Base-by-base conservation (phyloP, 2,329 filamentous ascomycete genomes). In the Alternaria gansuensis region DNA sequence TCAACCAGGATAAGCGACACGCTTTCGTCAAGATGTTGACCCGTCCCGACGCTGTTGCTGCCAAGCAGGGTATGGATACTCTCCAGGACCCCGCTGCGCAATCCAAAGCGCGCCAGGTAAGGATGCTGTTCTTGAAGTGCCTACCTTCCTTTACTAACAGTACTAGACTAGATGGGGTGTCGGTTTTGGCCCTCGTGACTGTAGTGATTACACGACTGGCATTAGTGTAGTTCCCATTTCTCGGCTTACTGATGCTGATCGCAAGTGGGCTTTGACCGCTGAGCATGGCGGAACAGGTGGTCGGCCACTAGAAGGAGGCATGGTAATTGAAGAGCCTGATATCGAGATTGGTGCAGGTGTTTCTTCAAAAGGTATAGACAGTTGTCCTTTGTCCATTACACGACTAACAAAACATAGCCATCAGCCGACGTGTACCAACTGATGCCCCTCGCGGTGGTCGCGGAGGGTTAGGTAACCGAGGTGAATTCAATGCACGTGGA, bases 11-110 rank as follows among this genome's bases (percentile, higher is more conserved):
- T 74, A 99, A 98, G 81, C 91, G 95, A 17, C 95, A 99, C 78
- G 95, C 95, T 5, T 99, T 99, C 76, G 94, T 99, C 72, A 99
- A 99, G 81, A 99, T 99, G 95, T 86, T 95, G 67, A 95, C 87
- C 64, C 92, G 96, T 36, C 85, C 87, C 62, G 92, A 97, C 77
- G 94, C 95, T 13, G 85, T 96, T 59, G 82, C 78, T 62, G 95
- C 95, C 50, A 96, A 96, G 75, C 87, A 90, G 36, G 91, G 88
- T 51, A 97, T 98, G 88, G 93, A 97, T 76, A 88, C 88, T 51
- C 87, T 88, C 61, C 87, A 90, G 64, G 85, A 88, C 59, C 84
- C 89, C 5, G 90, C 92, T 50, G 85, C 90, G 69, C 87, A 92
- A 65, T 86, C 92, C 53, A 85, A 82, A 62, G 81, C 81, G 39